phyloP scores from a whole-genome alignment of 148 eudicot species.

The Oxyria digyna region DNA sequence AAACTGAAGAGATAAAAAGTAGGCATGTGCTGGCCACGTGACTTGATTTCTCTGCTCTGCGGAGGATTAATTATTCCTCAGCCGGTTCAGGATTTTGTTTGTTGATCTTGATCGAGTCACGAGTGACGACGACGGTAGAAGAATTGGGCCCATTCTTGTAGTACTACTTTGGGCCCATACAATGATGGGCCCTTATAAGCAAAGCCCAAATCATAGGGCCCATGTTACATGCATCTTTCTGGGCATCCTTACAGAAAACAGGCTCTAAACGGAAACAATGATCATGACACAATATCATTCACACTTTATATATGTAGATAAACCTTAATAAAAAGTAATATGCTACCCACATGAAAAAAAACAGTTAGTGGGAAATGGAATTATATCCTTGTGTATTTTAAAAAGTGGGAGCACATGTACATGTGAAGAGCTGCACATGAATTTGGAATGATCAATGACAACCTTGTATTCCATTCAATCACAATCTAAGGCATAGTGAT shows the following conservation, averaged over 20 bases:
- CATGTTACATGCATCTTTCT: not conserved
- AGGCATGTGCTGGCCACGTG: not conserved
- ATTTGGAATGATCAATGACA: not conserved
- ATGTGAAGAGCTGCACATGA: not conserved
- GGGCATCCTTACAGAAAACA: not conserved
- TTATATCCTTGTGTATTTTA: not conserved
- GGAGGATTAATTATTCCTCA: not conserved
- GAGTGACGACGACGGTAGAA: not conserved
- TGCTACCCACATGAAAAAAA: conserved; percentile 4
- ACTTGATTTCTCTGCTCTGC: not conserved
- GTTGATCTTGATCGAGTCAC: not conserved
- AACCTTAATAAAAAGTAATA: not conserved
- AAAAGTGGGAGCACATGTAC: conserved; percentile 4
- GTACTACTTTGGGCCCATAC: not conserved
- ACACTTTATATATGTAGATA: not conserved
- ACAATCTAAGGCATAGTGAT: not conserved
- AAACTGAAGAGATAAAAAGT: not conserved
- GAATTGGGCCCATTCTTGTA: not conserved
- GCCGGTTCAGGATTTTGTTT: not conserved
- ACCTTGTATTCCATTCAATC: conserved; percentile 5
- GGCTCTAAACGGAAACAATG: not conserved
- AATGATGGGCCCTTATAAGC: not conserved
- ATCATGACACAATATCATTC: not conserved
- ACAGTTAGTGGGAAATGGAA: not conserved
- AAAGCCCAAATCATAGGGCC: not conserved